Evolutionary conservation across 768 basidiomycete genomes (phyloP).

Genomic region (Calocybe indica): DNA sequence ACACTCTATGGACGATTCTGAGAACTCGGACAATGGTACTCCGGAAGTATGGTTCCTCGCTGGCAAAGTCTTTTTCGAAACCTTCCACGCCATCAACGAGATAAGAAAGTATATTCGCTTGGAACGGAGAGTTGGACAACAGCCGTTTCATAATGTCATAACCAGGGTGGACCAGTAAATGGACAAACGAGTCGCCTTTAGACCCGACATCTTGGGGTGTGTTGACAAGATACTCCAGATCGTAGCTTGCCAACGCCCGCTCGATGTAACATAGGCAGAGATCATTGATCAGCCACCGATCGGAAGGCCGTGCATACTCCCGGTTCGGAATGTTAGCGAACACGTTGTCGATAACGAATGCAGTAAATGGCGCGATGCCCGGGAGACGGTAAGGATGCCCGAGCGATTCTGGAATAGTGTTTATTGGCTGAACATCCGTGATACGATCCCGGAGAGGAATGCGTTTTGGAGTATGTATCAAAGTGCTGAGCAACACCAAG

Average conservation of each 20-base stretch:
- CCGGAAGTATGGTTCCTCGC: constrained; percentile 66
- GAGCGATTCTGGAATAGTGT: constrained; percentile 74
- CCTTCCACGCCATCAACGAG: constrained; percentile 76
- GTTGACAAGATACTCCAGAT: constrained; percentile 66
- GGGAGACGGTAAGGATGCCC: constrained; percentile 78
- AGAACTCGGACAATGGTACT: constrained; percentile 76
- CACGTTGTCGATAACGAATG: constrained; percentile 89
- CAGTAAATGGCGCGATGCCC: constrained; percentile 75
- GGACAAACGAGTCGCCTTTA: constrained; percentile 47
- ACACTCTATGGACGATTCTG: constrained; percentile 71
- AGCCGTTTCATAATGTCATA: constrained; percentile 81
- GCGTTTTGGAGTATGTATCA: constrained; percentile 80
- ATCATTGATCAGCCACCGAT: constrained; percentile 86
- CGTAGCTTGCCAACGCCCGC: constrained; percentile 73
- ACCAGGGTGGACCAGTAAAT: constrained; percentile 73
- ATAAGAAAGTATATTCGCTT: constrained; percentile 69
- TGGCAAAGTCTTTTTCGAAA: constrained; percentile 63
- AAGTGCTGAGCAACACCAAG: constrained; percentile 71
- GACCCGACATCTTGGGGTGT: constrained; percentile 45
- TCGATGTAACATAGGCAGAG: constrained; percentile 82
- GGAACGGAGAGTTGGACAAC: constrained; percentile 66
- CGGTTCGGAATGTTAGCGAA: constrained; percentile 71
- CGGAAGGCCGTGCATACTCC: constrained; percentile 68
- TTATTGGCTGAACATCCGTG: constrained; percentile 51
- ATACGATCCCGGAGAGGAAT: constrained; percentile 55